Evolutionary conservation across 208 protist species (phyloP).

Genomic region (Novymonas esmeraldas): DNA sequence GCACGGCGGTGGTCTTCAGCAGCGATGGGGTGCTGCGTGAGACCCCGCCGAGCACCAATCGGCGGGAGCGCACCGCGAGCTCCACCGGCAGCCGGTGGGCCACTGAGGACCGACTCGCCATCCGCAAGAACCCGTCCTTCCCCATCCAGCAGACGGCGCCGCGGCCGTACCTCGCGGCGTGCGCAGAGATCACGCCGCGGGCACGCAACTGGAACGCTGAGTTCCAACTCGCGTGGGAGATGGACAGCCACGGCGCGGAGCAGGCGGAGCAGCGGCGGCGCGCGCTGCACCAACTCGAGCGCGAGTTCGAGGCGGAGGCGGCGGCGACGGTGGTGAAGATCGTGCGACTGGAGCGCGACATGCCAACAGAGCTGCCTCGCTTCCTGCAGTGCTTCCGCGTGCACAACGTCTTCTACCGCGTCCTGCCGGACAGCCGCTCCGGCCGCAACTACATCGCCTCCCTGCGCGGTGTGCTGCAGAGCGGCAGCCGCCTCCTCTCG

Average conservation of each 20-base stretch:
- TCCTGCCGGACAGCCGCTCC: conserved; percentile 85
- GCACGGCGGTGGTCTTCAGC: conserved; percentile 6
- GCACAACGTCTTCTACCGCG: conserved; percentile 85
- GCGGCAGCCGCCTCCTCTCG: conserved; percentile 63
- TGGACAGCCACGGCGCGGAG: conserved; percentile 60
- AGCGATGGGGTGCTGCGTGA: conserved; percentile 5
- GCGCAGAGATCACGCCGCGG: conserved; percentile 58
- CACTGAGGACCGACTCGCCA: conserved; percentile 58
- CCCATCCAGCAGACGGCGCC: conserved; percentile 80
- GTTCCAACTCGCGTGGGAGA: conserved; percentile 86
- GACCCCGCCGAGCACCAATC: conserved; percentile 10
- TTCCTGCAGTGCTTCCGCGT: conserved; percentile 87
- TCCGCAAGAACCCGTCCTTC: conserved; percentile 69
- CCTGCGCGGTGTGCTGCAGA: conserved; percentile 78
- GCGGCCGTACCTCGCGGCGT: conserved; percentile 64
- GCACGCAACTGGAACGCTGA: conserved; percentile 81
- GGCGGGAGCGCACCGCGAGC: conserved; percentile 21
- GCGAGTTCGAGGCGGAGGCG: conserved; percentile 65
- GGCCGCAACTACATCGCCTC: conserved; percentile 85
- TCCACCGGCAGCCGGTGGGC: conserved; percentile 36
- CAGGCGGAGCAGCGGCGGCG: conserved; percentile 54
- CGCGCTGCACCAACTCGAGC: conserved; percentile 48
- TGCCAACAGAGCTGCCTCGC: conserved; percentile 67
- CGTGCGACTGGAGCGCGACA: conserved; percentile 79
- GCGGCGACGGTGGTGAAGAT: conserved; percentile 62